A percentile compares a stretch with the other conserved stretches of the same genome.
Conservation (phyloP, 192 early-diverging fungal species). For the Podila epicladia region DNA sequence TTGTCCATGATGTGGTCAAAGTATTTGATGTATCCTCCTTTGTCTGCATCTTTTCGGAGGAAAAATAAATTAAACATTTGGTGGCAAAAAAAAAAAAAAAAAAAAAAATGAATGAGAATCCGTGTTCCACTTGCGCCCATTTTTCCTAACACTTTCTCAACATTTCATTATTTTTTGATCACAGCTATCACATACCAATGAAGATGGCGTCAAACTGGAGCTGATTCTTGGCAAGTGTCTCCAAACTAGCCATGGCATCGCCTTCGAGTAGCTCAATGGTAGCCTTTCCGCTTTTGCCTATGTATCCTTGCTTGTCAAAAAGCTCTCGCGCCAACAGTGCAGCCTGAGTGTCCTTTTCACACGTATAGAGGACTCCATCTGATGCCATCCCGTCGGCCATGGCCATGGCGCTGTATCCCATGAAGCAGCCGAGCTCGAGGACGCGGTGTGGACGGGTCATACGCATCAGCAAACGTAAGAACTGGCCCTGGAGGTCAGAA, state of each 20-base stretch:
- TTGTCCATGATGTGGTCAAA: constrained; percentile 70
- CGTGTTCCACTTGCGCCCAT: no score
- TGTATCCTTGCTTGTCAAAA: constrained; percentile 17
- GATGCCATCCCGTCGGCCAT: constrained; percentile 70
- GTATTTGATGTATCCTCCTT: constrained; percentile 70
- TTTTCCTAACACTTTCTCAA: background rate
- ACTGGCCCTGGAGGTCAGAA: constrained; percentile 57
- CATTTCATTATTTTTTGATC: background rate
- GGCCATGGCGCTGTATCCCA: constrained; percentile 69
- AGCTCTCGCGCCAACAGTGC: constrained; percentile 54
- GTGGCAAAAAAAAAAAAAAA: background rate
- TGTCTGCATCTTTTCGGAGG: constrained; percentile 70
- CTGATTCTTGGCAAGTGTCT: constrained; percentile 9
- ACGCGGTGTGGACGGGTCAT: constrained; percentile 60
- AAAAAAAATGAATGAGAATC: background rate
- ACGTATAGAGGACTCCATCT: constrained; percentile 51
- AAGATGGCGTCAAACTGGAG: constrained; percentile 70
- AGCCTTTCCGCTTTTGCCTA: no score
- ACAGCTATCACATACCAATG: constrained; percentile 38
- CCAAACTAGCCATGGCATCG: constrained; percentile 1
- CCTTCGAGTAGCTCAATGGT: constrained; percentile 27
- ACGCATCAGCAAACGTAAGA: constrained; percentile 59
- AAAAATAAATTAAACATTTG: background rate
- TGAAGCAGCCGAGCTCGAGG: constrained; percentile 77
- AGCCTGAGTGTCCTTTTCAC: constrained; percentile 65